Conservation (phyloP, 1,284 basidiomycete species). For the Melampsora larici-populina region DNA sequence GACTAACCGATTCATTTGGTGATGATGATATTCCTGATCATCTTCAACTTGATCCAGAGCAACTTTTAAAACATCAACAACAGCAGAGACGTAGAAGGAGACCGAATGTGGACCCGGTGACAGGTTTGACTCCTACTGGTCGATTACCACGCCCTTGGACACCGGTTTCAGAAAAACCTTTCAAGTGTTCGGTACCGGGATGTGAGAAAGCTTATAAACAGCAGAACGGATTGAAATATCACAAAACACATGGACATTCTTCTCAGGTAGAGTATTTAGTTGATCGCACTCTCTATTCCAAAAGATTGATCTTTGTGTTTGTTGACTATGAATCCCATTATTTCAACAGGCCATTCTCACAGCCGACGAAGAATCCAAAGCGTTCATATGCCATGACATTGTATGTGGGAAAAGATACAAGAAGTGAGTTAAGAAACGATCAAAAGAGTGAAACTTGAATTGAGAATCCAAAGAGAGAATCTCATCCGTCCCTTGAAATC, state of each 20-base stretch:
- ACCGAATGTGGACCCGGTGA: no score
- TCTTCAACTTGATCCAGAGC: no score
- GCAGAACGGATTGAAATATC: constrained; percentile 93
- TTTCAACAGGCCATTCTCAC: constrained; percentile 73
- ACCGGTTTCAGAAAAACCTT: constrained; percentile 67
- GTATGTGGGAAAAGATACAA: constrained; percentile 91
- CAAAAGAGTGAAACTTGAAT: neutral
- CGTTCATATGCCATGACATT: constrained; percentile 83
- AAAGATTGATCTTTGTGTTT: neutral
- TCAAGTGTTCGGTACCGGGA: constrained; percentile 91
- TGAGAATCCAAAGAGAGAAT: neutral
- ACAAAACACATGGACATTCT: constrained; percentile 89
- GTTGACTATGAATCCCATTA: constrained; percentile 59
- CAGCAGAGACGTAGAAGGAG: no score
- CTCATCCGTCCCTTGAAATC: neutral
- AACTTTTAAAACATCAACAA: no score
- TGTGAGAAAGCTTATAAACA: constrained; percentile 99
- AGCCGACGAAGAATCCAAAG: constrained; percentile 69
- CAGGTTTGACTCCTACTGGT: neutral
- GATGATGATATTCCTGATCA: no score
- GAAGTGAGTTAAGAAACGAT: constrained; percentile 58
- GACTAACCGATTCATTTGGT: no score
- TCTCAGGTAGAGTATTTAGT: constrained; percentile 71
- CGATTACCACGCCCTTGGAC: constrained; percentile 11
- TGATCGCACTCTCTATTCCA: neutral